phyloP scores from a whole-genome alignment of 805 yeast genomes.

The Wickerhamiella parazyma region DNA sequence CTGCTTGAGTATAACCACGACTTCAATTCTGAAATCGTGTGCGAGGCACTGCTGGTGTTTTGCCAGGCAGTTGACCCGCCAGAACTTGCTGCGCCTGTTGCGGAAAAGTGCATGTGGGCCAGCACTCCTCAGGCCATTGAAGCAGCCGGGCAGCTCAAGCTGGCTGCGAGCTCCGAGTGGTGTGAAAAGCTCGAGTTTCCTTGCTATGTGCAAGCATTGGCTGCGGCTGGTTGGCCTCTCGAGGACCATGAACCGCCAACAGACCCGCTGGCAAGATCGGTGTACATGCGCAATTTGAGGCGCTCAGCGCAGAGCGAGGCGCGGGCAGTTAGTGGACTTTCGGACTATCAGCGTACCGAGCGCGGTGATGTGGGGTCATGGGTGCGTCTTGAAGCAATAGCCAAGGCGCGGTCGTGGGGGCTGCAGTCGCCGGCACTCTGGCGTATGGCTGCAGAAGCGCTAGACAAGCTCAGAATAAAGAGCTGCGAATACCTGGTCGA shows the following conservation, averaged over 20 bases:
- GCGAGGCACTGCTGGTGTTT: constrained; percentile 10
- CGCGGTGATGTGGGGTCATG: constrained; percentile 90
- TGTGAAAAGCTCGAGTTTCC: background rate
- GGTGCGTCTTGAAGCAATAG: constrained; percentile 42
- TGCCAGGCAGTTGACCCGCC: constrained; percentile 2
- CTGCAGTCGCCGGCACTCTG: constrained; percentile 24
- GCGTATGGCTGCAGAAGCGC: constrained; percentile 49
- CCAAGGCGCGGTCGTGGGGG: constrained; percentile 25
- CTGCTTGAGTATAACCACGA: background rate
- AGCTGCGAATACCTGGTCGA: background rate
- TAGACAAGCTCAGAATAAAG: constrained; percentile 36
- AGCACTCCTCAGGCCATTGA: background rate
- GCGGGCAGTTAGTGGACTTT: constrained; percentile 32
- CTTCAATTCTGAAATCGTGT: constrained; percentile 9
- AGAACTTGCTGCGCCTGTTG: background rate
- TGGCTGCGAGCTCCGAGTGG: background rate
- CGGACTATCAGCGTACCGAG: constrained; percentile 64
- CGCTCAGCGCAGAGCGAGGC: background rate
- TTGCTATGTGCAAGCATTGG: background rate
- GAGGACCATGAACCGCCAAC: background rate
- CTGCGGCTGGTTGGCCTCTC: background rate
- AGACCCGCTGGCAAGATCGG: background rate
- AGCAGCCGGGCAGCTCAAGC: background rate
- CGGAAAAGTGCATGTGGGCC: background rate
- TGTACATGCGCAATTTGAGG: background rate